Evolutionary conservation across 352 stramenopile species (phyloP), one percentile per base, ranked within the genome.

Genomic region (Thraustochytrium sp.): DNA sequence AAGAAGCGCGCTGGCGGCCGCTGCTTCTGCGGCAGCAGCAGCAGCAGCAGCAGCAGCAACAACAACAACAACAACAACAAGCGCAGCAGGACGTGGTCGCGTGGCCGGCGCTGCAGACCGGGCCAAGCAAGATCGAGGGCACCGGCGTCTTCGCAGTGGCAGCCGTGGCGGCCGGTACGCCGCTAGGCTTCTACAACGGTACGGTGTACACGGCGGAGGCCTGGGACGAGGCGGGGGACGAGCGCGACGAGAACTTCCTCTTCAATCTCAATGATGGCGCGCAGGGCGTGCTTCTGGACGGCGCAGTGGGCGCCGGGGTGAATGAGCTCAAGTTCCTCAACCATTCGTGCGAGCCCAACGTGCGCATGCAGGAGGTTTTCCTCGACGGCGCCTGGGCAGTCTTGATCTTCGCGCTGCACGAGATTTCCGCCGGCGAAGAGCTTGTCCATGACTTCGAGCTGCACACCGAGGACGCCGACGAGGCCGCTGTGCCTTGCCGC

Each of bases 191-290:
- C 9, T 80, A 80, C 53, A 51, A 42, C 37, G 68, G 68, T 2
- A 80, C 53, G 21, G 68, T 80, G 16, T 64, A 55, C 53, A 80
- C 68, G 37, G 31, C 34, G 34, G 68, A 80, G 49, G 51, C 31
- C n/a, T 80, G 68, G 68, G 68, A 80, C 9, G 68, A 61, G 4
- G 29, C 13, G 34, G 18, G 18, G 13, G 51, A 44, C 23, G 53
- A 72, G 31, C 51, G 46, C 18, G 34, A 68, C 29, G 68, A 80
- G 21, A 64, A 80, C 68, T 80, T 80, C 26, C 51, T 80, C 13
- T 80, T 80, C 42, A 80, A 80, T 2, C 68, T 80, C 46, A 80
- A 80, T 34, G 68, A 80, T 34, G 68, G 68, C 46, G 68, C 42
- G 53, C 48, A 80, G 16, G 68, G 44, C 29, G 38, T 80, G 8